phyloP scores from a whole-genome alignment of 306 rosid genomes.

The Glycine soja region DNA sequence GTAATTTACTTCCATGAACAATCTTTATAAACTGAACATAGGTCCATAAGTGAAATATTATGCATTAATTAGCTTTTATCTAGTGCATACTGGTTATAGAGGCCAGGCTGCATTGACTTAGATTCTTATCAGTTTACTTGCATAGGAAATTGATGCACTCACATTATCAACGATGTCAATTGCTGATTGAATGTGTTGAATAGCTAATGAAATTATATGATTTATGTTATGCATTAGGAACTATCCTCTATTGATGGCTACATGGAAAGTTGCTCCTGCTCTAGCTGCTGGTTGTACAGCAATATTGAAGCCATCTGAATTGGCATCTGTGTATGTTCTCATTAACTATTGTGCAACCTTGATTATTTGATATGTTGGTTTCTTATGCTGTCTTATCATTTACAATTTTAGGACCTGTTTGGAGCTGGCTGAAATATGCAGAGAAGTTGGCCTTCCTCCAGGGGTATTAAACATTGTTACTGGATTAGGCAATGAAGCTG shows the following conservation, averaged over 20 bases:
- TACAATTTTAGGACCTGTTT: slow-evolving; percentile 64
- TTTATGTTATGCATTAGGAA: slow-evolving; percentile 61
- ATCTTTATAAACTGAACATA: background rate
- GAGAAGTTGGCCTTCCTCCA: slow-evolving; percentile 78
- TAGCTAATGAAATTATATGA: slow-evolving; percentile 21
- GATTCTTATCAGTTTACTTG: background rate
- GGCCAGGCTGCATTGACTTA: background rate
- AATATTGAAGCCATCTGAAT: slow-evolving; percentile 83
- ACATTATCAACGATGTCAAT: background rate
- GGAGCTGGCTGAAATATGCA: slow-evolving; percentile 78
- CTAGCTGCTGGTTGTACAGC: slow-evolving; percentile 92
- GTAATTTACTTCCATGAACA: background rate
- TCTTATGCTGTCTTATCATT: slow-evolving; percentile 18
- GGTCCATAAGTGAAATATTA: background rate
- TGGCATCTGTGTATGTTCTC: slow-evolving; percentile 75
- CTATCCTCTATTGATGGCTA: slow-evolving; percentile 80
- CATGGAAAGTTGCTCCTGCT: slow-evolving; percentile 90
- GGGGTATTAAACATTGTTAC: slow-evolving; percentile 78
- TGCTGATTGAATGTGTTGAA: background rate
- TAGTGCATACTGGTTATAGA: background rate
- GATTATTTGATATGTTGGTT: slow-evolving; percentile 24
- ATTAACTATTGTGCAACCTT: slow-evolving; percentile 29
- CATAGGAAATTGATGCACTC: slow-evolving; percentile 13
- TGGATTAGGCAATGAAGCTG: slow-evolving; percentile 85
- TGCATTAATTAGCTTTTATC: background rate